A percentile compares a stretch with the other conserved stretches of the same genome.
phyloP scores from a whole-genome alignment of 2,329 filamentous ascomycete species.

The Hymenoscyphus fructigenus region DNA sequence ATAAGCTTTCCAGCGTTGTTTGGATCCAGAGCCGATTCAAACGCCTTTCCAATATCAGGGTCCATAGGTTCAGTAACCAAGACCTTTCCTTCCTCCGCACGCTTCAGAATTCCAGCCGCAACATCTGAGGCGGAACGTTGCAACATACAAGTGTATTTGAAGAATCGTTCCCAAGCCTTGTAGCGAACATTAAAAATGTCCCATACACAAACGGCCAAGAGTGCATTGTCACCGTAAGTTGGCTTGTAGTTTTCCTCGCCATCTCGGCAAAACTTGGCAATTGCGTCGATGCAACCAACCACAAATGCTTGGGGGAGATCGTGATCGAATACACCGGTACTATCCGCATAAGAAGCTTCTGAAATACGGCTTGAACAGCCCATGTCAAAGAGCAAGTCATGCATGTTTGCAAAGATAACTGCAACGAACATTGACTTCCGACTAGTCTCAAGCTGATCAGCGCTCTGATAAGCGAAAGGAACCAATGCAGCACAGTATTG shows the following conservation, averaged over 20 bases:
- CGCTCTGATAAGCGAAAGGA: background rate
- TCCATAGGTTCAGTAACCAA: background rate
- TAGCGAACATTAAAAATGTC: constrained; percentile 12
- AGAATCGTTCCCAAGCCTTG: constrained; percentile 12
- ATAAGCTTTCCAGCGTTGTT: background rate
- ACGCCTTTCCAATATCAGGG: background rate
- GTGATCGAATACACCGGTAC: background rate
- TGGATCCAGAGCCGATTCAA: background rate
- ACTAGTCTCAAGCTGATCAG: background rate
- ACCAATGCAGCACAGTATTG: background rate
- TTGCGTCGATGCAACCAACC: constrained; percentile 7
- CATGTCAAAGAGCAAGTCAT: constrained; percentile 13
- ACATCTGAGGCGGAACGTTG: background rate
- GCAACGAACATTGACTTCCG: constrained; percentile 9
- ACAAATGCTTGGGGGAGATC: constrained; percentile 8
- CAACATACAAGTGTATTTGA: constrained; percentile 11
- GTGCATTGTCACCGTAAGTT: constrained; percentile 9
- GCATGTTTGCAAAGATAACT: constrained; percentile 1
- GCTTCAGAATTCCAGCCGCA: background rate
- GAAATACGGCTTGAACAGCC: constrained; percentile 11
- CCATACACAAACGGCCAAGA: constrained; percentile 7
- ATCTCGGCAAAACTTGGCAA: constrained; percentile 1
- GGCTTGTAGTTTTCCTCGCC: background rate
- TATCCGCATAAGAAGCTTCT: background rate
- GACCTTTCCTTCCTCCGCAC: background rate